phyloP scores from a whole-genome alignment of 2,329 filamentous ascomycete species.

The Cladosporium sp. region DNA sequence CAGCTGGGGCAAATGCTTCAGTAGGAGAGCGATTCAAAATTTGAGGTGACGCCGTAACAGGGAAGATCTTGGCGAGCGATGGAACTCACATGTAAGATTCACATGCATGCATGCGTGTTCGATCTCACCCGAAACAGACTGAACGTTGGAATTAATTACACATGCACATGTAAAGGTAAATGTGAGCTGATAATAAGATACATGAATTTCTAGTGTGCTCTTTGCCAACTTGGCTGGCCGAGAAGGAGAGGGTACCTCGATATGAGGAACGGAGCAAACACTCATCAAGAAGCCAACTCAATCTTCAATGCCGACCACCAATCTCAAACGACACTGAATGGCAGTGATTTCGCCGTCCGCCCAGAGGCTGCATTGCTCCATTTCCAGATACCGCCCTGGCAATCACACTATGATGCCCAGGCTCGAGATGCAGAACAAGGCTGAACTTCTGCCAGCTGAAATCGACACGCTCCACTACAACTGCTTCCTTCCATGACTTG shows the following conservation, averaged over 20 bases:
- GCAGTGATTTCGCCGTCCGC: conserved; percentile 31
- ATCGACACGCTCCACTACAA: conserved; percentile 18
- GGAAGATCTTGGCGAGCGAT: not conserved
- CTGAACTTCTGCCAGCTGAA: conserved; percentile 29
- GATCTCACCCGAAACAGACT: too few species aligned
- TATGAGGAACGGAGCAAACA: too few species aligned
- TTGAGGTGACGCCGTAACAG: not conserved
- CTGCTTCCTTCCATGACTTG: conserved; percentile 21
- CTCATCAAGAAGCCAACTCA: not conserved
- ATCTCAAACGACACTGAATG: conserved; percentile 28
- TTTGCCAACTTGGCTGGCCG: too few species aligned
- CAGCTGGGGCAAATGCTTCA: not conserved
- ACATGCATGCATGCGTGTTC: too few species aligned
- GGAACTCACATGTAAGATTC: not conserved
- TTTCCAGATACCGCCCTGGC: conserved; percentile 25
- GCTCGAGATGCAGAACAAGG: not conserved
- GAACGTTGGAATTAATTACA: too few species aligned
- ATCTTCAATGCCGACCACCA: not conserved
- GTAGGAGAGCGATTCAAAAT: not conserved
- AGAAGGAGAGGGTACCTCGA: too few species aligned
- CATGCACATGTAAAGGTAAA: too few species aligned
- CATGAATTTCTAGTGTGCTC: too few species aligned
- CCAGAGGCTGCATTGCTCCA: conserved; percentile 30
- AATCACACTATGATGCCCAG: conserved; percentile 19
- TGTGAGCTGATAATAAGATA: too few species aligned